phyloP scores from a whole-genome alignment of 805 yeast genomes.

The Pichia gijzeniarum region DNA sequence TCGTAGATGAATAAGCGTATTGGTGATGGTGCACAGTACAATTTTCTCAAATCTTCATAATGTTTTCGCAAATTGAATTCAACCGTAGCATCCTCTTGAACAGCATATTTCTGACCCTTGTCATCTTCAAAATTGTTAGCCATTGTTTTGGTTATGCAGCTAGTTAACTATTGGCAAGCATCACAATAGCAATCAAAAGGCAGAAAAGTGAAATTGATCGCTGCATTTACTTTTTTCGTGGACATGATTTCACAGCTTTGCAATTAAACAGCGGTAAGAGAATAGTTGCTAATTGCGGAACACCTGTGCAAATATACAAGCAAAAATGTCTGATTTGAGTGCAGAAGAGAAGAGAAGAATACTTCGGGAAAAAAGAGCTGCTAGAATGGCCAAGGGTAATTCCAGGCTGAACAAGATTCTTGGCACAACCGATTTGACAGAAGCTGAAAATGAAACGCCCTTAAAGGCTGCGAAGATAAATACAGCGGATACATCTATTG shows the following conservation, averaged over 20 bases:
- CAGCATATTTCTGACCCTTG: neutral
- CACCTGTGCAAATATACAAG: neutral
- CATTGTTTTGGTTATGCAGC: too few species aligned
- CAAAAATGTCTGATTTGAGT: conserved; percentile 29
- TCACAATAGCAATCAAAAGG: too few species aligned
- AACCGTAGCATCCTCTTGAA: neutral
- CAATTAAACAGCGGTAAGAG: too few species aligned
- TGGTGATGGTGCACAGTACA: conserved; percentile 34
- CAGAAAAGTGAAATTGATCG: too few species aligned
- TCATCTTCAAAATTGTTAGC: neutral
- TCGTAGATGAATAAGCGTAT: conserved; percentile 42
- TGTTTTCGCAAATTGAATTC: conserved; percentile 1
- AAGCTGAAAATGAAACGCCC: neutral
- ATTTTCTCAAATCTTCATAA: conserved; percentile 13
- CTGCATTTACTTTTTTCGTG: too few species aligned
- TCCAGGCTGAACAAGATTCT: conserved; percentile 46
- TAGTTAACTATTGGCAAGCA: too few species aligned
- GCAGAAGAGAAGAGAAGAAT: conserved; percentile 55
- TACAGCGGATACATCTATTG: neutral
- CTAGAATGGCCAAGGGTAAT: conserved; percentile 53
- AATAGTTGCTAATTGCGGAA: neutral
- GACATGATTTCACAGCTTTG: too few species aligned
- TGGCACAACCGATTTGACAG: conserved; percentile 21
- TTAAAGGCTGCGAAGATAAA: neutral
- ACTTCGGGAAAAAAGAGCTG: conserved; percentile 58